A percentile compares a stretch with the other conserved stretches of the same genome.
These are phyloP conservation scores for Termitomyces sp. DNA, from an alignment of 768 basidiomycete species.

Conservation along the genomic window DNA sequence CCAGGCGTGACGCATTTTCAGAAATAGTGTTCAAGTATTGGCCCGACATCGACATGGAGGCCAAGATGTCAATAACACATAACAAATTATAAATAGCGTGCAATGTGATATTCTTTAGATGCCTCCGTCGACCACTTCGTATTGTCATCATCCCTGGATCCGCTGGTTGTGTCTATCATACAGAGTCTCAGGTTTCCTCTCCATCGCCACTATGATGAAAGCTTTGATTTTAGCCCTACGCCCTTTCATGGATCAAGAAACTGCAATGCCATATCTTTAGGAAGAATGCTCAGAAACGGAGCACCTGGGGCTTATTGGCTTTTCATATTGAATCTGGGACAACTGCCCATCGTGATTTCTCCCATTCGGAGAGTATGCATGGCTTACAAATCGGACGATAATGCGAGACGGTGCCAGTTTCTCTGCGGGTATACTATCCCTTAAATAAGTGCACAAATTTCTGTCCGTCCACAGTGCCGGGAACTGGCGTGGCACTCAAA, in stretches of 20 bases:
- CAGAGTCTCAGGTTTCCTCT: not conserved
- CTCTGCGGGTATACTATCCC: too few relatives aligned
- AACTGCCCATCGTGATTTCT: not conserved
- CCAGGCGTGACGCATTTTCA: slow-evolving; percentile 80
- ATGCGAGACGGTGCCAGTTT: too few relatives aligned
- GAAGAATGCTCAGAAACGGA: not conserved
- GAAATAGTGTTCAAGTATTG: slow-evolving; percentile 53
- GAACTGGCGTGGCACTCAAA: not conserved
- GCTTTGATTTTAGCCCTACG: not conserved
- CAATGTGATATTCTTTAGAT: too few relatives aligned
- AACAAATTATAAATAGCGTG: not conserved
- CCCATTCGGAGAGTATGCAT: slow-evolving; percentile 22
- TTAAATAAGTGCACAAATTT: too few relatives aligned
- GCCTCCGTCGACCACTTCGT: not conserved
- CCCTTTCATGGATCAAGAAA: not conserved
- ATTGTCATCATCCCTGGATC: not conserved
- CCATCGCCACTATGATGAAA: not conserved
- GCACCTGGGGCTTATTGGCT: slow-evolving; percentile 30
- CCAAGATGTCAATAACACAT: not conserved
- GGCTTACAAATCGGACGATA: slow-evolving; percentile 40
- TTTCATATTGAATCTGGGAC: not conserved
- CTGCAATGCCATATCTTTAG: not conserved
- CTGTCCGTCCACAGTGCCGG: too few relatives aligned
- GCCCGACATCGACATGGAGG: slow-evolving; percentile 28
- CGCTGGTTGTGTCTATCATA: not conserved